A percentile compares a stretch with the other conserved stretches of the same genome.
phyloP scores from a whole-genome alignment of 176 grass and related monocot species.

The Carex littledalei region DNA sequence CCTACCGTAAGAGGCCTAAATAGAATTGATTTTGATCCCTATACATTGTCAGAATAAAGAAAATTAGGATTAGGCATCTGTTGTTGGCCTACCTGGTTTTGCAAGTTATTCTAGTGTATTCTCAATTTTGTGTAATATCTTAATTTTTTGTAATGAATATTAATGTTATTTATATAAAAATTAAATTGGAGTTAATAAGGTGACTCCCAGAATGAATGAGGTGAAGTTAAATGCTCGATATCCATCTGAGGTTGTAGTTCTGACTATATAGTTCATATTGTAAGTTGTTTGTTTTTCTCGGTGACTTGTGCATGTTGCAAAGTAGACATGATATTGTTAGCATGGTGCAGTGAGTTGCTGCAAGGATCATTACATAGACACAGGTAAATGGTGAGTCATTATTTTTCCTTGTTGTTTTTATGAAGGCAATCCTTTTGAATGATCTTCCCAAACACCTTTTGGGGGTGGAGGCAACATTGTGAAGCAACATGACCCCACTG shows the following conservation, averaged over 20 bases:
- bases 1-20: slow-evolving; percentile 74
- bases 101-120: background rate
- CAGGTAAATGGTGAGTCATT: background rate
- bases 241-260: background rate
- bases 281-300: background rate
- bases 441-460: background rate
- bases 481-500: background rate
- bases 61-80: slow-evolving; percentile 1
- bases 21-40: slow-evolving; percentile 28
- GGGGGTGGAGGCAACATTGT: background rate
- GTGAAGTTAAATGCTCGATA: background rate
- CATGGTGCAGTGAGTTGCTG: background rate
- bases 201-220: background rate
- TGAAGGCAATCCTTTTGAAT: background rate
- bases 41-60: background rate
- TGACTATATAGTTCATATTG: background rate
- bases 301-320: background rate
- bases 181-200: background rate
- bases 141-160: slow-evolving; percentile 9
- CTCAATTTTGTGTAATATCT: background rate
- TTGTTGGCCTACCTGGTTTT: background rate
- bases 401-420: background rate
- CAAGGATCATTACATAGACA: background rate
- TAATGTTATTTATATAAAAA: background rate
- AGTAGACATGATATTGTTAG: background rate